phyloP scores from a whole-genome alignment of 2,329 filamentous ascomycete species.

The Coniella vitis region DNA sequence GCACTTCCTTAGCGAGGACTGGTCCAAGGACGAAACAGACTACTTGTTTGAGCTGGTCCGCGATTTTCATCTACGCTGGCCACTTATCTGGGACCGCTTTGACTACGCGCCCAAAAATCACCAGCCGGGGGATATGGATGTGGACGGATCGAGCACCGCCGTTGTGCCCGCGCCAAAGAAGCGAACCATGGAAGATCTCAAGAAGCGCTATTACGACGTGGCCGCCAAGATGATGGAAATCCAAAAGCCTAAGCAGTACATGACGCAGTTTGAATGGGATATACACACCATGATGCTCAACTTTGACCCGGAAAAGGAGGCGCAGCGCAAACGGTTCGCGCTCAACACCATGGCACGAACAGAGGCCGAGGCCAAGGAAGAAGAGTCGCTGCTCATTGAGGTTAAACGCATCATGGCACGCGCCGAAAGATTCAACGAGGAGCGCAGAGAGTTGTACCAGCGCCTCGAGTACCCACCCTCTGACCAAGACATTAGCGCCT shows the following conservation, averaged over 20 bases:
- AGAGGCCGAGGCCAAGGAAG: constrained; percentile 84
- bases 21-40: constrained; percentile 90
- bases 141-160: constrained; percentile 42
- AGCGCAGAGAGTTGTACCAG: constrained; percentile 79
- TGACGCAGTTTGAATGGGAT: constrained; percentile 79
- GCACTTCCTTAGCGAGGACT: constrained; percentile 66
- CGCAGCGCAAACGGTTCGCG: constrained; percentile 76
- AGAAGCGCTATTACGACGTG: constrained; percentile 83
- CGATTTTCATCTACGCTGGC: constrained; percentile 84
- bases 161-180: constrained; percentile 45
- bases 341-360: constrained; percentile 71
- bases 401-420: constrained; percentile 86
- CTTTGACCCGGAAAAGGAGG: constrained; percentile 77
- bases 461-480: constrained; percentile 74
- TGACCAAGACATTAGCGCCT: constrained; percentile 56
- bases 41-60: constrained; percentile 71
- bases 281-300: constrained; percentile 79
- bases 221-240: constrained; percentile 76
- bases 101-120: constrained; percentile 53
- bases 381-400: constrained; percentile 82
- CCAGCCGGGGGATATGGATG: constrained; percentile 36
- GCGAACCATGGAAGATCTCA: constrained; percentile 82
- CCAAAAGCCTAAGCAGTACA: constrained; percentile 73
- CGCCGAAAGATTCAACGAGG: constrained; percentile 78
- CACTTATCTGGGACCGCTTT: constrained; percentile 88